A percentile compares a stretch with the other conserved stretches of the same genome.
Conservation (phyloP, 441 rosid genomes). For the Gossypium schwendimanii region DNA sequence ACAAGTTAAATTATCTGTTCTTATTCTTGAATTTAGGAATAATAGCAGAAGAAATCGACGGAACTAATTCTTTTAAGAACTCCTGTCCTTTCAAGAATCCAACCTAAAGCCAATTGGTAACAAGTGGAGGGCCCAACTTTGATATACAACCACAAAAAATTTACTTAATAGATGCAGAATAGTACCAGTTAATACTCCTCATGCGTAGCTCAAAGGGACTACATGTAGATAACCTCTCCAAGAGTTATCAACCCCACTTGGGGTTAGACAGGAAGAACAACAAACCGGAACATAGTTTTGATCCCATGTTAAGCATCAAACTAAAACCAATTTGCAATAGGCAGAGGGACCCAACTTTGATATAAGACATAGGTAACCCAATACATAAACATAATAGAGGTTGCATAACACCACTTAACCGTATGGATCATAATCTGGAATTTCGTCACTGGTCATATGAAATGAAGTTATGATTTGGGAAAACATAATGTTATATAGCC, state of each 20-base stretch:
- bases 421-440: background rate
- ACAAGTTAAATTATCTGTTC: background rate
- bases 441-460: background rate
- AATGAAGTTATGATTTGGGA: background rate
- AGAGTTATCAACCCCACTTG: background rate
- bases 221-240: background rate
- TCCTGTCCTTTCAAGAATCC: background rate
- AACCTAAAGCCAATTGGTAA: background rate
- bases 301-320: no score
- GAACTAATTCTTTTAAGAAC: background rate
- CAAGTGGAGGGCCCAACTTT: background rate
- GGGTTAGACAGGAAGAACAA: background rate
- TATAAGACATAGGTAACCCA: no score
- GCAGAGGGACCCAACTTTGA: no score
- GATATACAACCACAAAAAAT: background rate
- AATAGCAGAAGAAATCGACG: background rate
- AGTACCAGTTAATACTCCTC: background rate
- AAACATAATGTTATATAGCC: background rate
- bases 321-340: no score
- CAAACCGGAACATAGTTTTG: no score
- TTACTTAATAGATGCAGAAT: background rate
- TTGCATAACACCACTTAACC: no score
- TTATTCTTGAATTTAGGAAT: background rate
- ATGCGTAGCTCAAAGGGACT: background rate
- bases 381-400: no score